Evolutionary conservation across 1,139 yeast species (phyloP), one percentile per base, ranked within the genome.

Genomic region (Protomyces gravidus): DNA sequence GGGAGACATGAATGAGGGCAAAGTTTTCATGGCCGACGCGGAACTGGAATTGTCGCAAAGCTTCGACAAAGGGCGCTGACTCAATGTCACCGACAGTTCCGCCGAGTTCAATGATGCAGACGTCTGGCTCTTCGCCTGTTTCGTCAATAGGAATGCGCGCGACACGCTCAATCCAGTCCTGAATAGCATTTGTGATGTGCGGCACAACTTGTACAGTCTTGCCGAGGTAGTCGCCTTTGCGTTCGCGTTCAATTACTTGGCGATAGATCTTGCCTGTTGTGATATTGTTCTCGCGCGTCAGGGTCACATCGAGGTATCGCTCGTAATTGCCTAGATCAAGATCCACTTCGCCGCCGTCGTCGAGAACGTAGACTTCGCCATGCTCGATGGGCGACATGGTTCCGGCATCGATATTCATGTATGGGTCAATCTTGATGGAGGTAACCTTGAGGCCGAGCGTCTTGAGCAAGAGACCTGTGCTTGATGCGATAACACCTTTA

Each of bases 171-270:
- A 92, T 86, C 99, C 99, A 94, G 66, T 90, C 97, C 77, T 92
- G 99, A 70, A 92, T 92, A 36, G 96, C 97, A 69, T 86, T 88
- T 65, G 99, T 92, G 68, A 92, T 80, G 72, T 92, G 99, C 50
- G 99, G 99, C 66, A 92, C 99, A 66, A 92, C 96, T 76, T 94
- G 98, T 59, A 92, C 99, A n/a, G 99, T 92, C 73, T 94, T 94
- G 68, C 99, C 99, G 70, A 92, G 80, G 70, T 92, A 92, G 73
- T 92, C 98, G 69, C 99, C 99, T 65, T 82, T 88, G 76, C 99
- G 84, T 77, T 92, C 99, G 70, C 81, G 85, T 72, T 90, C 94
- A 71, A 92, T 92, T 62, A 92, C 98, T 67, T 86, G 88, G 61
- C 90, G 86, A 75, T 92, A 92, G 67, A 92, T 89, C 73, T 92